A percentile compares a stretch with the other conserved stretches of the same genome.
Evolutionary conservation across 2,329 filamentous ascomycete species (phyloP).

Genomic region (Diplodia corticola): DNA sequence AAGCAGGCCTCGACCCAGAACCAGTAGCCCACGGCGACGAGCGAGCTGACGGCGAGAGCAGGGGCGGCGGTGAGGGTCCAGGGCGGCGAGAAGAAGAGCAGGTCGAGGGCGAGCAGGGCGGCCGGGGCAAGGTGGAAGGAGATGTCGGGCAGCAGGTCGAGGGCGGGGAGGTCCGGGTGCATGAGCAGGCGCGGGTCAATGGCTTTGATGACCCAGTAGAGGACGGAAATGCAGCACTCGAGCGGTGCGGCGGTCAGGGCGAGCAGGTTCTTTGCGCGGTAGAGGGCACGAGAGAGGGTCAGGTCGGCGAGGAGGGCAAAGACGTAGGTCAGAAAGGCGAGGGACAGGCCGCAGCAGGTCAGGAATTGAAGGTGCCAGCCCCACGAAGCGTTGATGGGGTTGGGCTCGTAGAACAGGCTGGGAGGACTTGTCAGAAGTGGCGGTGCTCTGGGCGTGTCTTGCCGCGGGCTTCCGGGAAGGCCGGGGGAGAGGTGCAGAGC

Average conservation of each 20-base stretch:
- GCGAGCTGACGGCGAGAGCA: constrained; percentile 59
- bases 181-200: constrained; percentile 17
- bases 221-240: constrained; percentile 67
- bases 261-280: constrained; percentile 66
- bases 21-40: constrained; percentile 69
- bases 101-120: constrained; percentile 63
- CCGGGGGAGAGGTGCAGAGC: neutral
- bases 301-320: constrained; percentile 66
- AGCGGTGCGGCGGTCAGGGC: constrained; percentile 67
- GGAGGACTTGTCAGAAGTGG: constrained; percentile 22
- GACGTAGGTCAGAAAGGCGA: constrained; percentile 62
- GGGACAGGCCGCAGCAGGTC: constrained; percentile 61
- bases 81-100: constrained; percentile 69
- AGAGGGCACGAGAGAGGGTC: constrained; percentile 58
- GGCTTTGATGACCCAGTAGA: constrained; percentile 70
- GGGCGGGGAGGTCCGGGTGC: constrained; percentile 11
- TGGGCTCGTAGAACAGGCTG: constrained; percentile 7
- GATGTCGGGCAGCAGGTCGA: constrained; percentile 29
- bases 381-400: constrained; percentile 21
- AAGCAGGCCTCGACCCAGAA: constrained; percentile 75
- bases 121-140: constrained; percentile 65
- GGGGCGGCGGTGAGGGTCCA: constrained; percentile 66
- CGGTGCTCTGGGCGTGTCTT: neutral
- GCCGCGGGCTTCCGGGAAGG: constrained; percentile 7
- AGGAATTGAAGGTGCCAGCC: constrained; percentile 72